phyloP scores from a whole-genome alignment of 2,329 filamentous ascomycete genomes.

The Fusarium hostae region DNA sequence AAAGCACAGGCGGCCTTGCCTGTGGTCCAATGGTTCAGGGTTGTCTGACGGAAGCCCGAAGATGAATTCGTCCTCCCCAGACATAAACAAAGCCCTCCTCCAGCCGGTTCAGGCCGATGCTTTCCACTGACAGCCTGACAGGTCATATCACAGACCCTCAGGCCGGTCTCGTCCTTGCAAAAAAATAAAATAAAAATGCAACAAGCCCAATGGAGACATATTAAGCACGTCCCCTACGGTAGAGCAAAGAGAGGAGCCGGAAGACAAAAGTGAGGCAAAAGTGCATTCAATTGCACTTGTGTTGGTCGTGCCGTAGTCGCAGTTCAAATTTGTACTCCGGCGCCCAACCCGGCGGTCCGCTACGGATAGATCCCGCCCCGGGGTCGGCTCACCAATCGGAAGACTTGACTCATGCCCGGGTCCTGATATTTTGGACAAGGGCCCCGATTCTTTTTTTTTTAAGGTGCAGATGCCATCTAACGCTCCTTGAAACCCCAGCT shows the following conservation, averaged over 20 bases:
- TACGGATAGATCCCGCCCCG: constrained; percentile 35
- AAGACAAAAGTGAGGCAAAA: constrained; percentile 10
- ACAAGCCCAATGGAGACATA: neutral
- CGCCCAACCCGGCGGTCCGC: constrained; percentile 28
- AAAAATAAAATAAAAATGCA: constrained; percentile 3
- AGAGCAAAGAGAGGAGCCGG: neutral
- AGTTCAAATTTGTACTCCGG: constrained; percentile 7
- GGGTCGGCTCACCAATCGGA: constrained; percentile 26
- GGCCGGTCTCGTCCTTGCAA: constrained; percentile 2
- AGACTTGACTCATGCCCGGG: constrained; percentile 6
- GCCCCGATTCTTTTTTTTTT: neutral
- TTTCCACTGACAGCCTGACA: constrained; percentile 15
- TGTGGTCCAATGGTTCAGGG: neutral
- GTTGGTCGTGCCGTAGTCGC: neutral
- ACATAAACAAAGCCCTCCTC: neutral
- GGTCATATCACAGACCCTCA: neutral
- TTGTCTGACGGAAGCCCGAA: neutral
- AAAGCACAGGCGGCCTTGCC: neutral
- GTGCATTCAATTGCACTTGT: neutral
- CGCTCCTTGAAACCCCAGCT: constrained; percentile 23
- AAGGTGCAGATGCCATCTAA: constrained; percentile 16
- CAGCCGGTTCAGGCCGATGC: constrained; percentile 11
- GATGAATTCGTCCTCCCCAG: neutral
- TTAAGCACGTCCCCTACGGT: constrained; percentile 3
- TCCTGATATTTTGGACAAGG: constrained; percentile 3